Percentiles rank a stretch among this genome's conserved stretches.
These are phyloP conservation scores for Trichaptum fuscoviolaceum DNA, from an alignment of 768 basidiomycete genomes.

Conservation along the genomic window DNA sequence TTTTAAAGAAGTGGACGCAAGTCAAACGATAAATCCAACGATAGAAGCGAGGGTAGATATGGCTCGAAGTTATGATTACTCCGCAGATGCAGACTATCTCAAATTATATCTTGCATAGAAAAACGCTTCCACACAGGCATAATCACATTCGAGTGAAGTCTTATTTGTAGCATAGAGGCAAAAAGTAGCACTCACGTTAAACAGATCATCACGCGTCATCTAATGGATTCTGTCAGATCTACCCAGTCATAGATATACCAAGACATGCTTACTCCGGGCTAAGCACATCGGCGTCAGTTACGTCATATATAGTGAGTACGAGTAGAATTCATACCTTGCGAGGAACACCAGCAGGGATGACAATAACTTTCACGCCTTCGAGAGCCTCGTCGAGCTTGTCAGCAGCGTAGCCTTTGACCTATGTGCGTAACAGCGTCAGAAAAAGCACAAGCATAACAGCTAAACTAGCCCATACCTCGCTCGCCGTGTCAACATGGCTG, in stretches of 20 bases:
- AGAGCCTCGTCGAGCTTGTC: conserved; percentile 89
- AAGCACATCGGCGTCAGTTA: conserved; percentile 23
- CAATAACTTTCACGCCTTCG: conserved; percentile 84
- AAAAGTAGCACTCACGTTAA: conserved; percentile 65
- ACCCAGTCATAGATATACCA: conserved; percentile 18
- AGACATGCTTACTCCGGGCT: conserved; percentile 74
- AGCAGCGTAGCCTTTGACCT: conserved; percentile 78
- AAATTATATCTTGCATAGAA: too few relatives aligned
- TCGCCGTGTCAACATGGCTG: conserved; percentile 85
- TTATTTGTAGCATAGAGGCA: too few relatives aligned
- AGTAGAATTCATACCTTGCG: conserved; percentile 67
- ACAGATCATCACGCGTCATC: conserved; percentile 97
- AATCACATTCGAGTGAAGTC: too few relatives aligned
- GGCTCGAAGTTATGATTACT: too few relatives aligned
- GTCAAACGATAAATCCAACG: too few relatives aligned
- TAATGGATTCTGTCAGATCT: conserved; percentile 25
- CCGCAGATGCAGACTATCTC: too few relatives aligned
- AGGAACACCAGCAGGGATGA: conserved; percentile 99
- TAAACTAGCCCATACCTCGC: conserved; percentile 51
- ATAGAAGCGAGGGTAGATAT: too few relatives aligned
- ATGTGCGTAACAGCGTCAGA: conserved; percentile 7
- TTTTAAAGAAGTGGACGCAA: too few relatives aligned
- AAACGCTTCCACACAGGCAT: too few relatives aligned
- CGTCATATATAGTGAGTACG: conserved; percentile 7
- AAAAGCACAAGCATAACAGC: background rate